A percentile compares a stretch with the other conserved stretches of the same genome.
Evolutionary conservation across 2,329 filamentous ascomycete genomes (phyloP).

Genomic region (Trichoderma hamatum): DNA sequence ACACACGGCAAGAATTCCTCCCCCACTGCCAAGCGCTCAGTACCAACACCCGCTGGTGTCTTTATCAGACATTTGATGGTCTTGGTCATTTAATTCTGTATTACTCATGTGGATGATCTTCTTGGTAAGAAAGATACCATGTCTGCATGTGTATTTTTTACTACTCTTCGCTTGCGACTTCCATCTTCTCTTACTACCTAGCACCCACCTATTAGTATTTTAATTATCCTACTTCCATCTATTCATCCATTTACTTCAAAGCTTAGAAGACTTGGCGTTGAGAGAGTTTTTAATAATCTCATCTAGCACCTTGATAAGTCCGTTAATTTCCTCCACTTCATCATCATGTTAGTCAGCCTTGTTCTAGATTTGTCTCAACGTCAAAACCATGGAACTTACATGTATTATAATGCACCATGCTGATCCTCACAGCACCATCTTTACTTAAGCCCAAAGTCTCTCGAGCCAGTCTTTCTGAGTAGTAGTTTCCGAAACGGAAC

Average conservation of each 20-base stretch:
- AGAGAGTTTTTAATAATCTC: constrained; percentile 36
- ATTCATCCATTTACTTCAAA: neutral
- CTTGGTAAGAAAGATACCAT: neutral
- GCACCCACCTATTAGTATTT: neutral
- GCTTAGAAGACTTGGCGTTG: neutral
- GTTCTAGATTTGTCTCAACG: neutral
- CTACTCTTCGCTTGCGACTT: neutral
- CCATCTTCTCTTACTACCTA: neutral
- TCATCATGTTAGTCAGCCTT: constrained; percentile 22
- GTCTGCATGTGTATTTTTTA: neutral
- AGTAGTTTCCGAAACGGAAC: constrained; percentile 70
- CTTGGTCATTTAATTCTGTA: neutral
- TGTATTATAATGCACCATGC: constrained; percentile 74
- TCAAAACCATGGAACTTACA: constrained; percentile 52
- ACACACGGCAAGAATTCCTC: neutral
- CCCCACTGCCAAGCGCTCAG: neutral
- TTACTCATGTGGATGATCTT: neutral
- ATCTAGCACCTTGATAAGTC: constrained; percentile 56
- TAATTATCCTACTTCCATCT: neutral
- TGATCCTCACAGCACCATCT: constrained; percentile 69
- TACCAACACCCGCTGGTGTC: neutral
- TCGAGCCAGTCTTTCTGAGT: constrained; percentile 64
- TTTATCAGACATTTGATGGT: neutral
- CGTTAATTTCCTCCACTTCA: constrained; percentile 59
- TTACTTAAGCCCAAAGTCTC: constrained; percentile 60